These are phyloP conservation scores for Alliaria petiolata DNA, from an alignment of 345 rosid species.

Conservation along the genomic window DNA sequence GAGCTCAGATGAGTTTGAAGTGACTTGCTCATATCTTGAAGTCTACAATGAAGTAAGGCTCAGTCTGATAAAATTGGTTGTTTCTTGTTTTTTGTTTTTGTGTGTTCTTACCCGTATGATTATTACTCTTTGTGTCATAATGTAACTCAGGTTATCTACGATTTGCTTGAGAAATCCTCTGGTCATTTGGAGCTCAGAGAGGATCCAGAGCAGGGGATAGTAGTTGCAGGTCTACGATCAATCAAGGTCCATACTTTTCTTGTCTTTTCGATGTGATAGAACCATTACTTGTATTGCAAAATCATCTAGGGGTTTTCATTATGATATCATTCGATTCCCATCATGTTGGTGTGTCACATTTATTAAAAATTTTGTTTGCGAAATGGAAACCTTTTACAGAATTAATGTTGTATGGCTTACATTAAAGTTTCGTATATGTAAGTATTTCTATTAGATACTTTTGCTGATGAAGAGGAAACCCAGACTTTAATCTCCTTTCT, in stretches of 20 bases:
- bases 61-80: background rate
- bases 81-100: background rate
- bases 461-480: background rate
- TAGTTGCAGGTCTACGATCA: conserved; percentile 81
- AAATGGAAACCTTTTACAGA: background rate
- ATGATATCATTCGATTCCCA: background rate
- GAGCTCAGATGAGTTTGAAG: conserved; percentile 72
- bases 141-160: conserved; percentile 75
- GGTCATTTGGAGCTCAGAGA: conserved; percentile 95
- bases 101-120: background rate
- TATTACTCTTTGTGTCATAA: background rate
- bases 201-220: conserved; percentile 89
- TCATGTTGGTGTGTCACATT: background rate
- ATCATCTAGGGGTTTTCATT: background rate
- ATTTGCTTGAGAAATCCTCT: conserved; percentile 88
- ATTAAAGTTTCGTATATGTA: background rate
- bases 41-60: conserved; percentile 84
- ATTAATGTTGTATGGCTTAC: background rate
- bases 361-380: background rate
- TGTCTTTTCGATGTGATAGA: background rate
- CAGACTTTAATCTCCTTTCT: background rate
- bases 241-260: conserved; percentile 60
- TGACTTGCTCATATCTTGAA: conserved; percentile 90
- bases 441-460: background rate
- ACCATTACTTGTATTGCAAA: background rate